Percentiles rank a stretch among this genome's conserved stretches.
phyloP scores from a whole-genome alignment of 805 yeast species.

The Teunomyces panamensis region DNA sequence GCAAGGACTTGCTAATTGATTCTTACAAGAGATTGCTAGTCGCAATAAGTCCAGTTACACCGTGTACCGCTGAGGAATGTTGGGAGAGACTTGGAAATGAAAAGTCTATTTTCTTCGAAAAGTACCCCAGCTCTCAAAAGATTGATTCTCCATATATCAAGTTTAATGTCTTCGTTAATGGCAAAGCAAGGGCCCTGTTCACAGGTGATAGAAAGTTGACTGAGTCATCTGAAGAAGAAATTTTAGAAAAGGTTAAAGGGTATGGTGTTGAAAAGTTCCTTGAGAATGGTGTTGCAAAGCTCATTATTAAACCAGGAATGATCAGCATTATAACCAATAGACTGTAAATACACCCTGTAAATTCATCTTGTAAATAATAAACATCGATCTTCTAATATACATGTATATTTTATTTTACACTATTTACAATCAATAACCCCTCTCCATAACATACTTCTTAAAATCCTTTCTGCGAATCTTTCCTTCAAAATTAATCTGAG shows the following conservation, averaged over 20 bases:
- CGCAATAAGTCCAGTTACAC: slow-evolving; percentile 77
- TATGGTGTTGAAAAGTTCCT: slow-evolving; percentile 1
- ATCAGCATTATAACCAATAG: slow-evolving; percentile 41
- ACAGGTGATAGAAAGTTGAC: slow-evolving; percentile 33
- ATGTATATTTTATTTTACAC: slow-evolving; percentile 8
- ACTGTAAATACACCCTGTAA: slow-evolving; percentile 9
- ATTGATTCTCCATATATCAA: slow-evolving; percentile 34
- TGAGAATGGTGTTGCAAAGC: slow-evolving; percentile 36
- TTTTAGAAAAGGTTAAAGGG: slow-evolving; percentile 32
- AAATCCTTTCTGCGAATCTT: slow-evolving; percentile 36
- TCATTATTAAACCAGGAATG: slow-evolving; percentile 53
- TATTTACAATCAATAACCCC: slow-evolving; percentile 26
- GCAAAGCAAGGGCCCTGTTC: slow-evolving; percentile 57
- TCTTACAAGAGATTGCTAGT: slow-evolving; percentile 53
- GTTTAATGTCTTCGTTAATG: slow-evolving; percentile 70
- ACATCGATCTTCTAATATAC: slow-evolving; percentile 3
- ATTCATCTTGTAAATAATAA: slow-evolving; percentile 6
- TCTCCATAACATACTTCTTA: slow-evolving; percentile 28
- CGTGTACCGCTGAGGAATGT: slow-evolving; percentile 78
- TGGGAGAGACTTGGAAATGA: slow-evolving; percentile 53
- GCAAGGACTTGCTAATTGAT: slow-evolving; percentile 42
- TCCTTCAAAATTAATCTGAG: slow-evolving; percentile 36
- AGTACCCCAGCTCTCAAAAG: slow-evolving; percentile 61
- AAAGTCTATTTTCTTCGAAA: slow-evolving; percentile 51
- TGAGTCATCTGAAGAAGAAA: slow-evolving; percentile 27